Percentiles rank a stretch among this genome's conserved stretches.
phyloP scores from a whole-genome alignment of 2,329 filamentous ascomycete species.

The Fusarium domesticum region DNA sequence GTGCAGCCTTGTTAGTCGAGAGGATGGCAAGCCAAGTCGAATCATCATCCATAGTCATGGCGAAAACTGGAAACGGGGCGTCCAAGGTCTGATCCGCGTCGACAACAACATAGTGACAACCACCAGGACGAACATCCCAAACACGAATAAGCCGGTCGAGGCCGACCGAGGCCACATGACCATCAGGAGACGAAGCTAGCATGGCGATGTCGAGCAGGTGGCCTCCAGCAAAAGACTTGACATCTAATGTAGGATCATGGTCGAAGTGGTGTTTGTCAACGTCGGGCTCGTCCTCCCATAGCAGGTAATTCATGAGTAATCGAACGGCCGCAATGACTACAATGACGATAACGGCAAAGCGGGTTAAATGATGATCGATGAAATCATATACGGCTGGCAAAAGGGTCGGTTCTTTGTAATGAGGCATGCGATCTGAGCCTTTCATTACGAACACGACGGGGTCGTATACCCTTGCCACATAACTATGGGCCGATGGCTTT shows the following conservation, averaged over 20 bases:
- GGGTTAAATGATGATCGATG: slow-evolving; percentile 54
- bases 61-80: slow-evolving; percentile 57
- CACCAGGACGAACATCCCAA: slow-evolving; percentile 56
- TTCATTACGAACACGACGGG: slow-evolving; percentile 70
- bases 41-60: slow-evolving; percentile 61
- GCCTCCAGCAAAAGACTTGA: slow-evolving; percentile 59
- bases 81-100: slow-evolving; percentile 40
- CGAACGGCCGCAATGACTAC: slow-evolving; percentile 63
- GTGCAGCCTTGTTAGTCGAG: slow-evolving; percentile 53
- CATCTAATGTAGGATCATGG: slow-evolving; percentile 51
- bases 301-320: slow-evolving; percentile 69
- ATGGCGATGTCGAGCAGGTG: slow-evolving; percentile 69
- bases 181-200: slow-evolving; percentile 59
- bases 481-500: slow-evolving; percentile 68
- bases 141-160: slow-evolving; percentile 67
- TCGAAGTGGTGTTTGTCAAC: slow-evolving; percentile 46
- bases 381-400: slow-evolving; percentile 60
- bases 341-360: slow-evolving; percentile 61
- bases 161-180: slow-evolving; percentile 65
- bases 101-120: slow-evolving; percentile 40
- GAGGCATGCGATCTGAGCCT: slow-evolving; percentile 62
- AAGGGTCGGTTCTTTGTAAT: slow-evolving; percentile 37
- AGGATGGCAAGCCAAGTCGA: slow-evolving; percentile 66
- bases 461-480: slow-evolving; percentile 71
- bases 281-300: slow-evolving; percentile 60